Evolutionary conservation across 2,329 filamentous ascomycete species (phyloP).

Genomic region (Aaosphaeria arxii): DNA sequence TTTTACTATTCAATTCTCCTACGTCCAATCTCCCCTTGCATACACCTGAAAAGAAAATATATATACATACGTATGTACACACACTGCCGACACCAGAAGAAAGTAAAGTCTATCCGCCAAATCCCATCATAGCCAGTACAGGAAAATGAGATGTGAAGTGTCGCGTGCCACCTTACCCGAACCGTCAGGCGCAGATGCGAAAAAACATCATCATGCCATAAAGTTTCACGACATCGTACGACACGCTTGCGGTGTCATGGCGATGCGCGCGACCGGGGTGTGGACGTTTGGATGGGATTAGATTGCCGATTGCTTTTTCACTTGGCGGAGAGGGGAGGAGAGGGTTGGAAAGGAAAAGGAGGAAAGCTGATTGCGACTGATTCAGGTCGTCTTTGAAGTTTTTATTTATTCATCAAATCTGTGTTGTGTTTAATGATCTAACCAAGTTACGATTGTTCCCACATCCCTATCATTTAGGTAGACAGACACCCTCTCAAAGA

Average conservation of each 20-base stretch:
- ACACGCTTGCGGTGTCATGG: neutral
- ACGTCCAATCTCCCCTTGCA: no score
- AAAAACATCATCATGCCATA: neutral
- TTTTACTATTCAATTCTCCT: no score
- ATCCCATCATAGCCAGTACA: no score
- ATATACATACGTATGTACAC: no score
- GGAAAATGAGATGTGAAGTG: no score
- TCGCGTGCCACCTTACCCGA: no score
- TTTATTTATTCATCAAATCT: neutral
- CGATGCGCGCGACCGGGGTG: neutral
- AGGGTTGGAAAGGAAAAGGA: neutral
- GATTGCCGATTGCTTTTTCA: no score
- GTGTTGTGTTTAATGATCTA: neutral
- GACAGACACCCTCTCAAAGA: neutral
- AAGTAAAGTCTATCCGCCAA: no score
- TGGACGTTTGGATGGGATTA: neutral
- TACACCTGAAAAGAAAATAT: no score
- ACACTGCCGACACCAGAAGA: no score
- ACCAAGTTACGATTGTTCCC: neutral
- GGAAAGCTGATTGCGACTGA: neutral
- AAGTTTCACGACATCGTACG: neutral
- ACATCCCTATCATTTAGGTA: neutral
- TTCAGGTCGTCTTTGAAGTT: no score
- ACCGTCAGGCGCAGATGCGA: no score
- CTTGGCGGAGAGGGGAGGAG: neutral